phyloP scores from a whole-genome alignment of 352 stramenopile species.

The Aphanomyces cochlioides region DNA sequence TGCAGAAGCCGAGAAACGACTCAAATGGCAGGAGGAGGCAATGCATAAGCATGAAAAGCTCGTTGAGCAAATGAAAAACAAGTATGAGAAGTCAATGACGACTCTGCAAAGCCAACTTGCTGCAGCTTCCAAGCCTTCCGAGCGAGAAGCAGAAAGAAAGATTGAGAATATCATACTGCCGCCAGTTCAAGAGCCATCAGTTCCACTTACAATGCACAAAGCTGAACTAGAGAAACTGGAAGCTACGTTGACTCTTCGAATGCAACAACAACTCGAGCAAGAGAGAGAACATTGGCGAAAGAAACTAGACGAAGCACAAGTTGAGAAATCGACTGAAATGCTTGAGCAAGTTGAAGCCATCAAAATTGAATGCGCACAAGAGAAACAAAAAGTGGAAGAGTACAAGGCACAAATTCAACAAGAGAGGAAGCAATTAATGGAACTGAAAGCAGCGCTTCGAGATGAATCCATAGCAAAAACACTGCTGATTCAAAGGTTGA shows the following conservation, averaged over 20 bases:
- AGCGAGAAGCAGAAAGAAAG: neutral
- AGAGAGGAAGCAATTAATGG: conserved; percentile 9
- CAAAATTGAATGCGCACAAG: neutral
- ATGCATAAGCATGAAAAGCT: conserved; percentile 21
- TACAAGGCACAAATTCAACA: neutral
- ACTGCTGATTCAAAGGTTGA: neutral
- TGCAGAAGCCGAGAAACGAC: conserved; percentile 11
- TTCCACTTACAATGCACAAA: conserved; percentile 11
- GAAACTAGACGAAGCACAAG: neutral
- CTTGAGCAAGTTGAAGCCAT: neutral
- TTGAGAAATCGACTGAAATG: neutral
- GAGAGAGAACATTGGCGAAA: conserved; percentile 5
- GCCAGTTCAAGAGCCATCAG: neutral
- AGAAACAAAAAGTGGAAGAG: neutral
- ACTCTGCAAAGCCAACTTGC: neutral
- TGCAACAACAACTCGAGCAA: neutral
- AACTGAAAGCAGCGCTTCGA: neutral
- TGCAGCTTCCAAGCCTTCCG: neutral
- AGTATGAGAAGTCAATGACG: conserved; percentile 12
- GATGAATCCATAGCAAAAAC: conserved; percentile 10
- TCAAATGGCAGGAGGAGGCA: conserved; percentile 19
- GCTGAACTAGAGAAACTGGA: conserved; percentile 16
- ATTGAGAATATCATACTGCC: neutral
- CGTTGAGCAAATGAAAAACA: conserved; percentile 1
- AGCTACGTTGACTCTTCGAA: neutral